Base-by-base conservation (phyloP, 345 rosid genomes). In the Acer negundo region DNA sequence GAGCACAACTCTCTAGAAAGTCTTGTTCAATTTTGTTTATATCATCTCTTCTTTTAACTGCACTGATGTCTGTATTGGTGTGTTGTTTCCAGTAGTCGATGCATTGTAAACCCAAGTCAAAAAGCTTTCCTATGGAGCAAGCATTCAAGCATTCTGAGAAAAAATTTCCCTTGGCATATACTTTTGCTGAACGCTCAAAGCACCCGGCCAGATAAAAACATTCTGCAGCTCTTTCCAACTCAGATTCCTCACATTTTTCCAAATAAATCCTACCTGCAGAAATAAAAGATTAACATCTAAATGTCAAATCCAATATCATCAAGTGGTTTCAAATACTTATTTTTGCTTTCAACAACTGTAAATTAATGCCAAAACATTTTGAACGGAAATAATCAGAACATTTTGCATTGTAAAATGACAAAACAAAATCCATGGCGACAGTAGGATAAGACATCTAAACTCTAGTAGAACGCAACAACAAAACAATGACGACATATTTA, bases 201-300 rank as follows among this genome's bases (percentile, higher is more conserved):
- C 44, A 7, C 67, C 78, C 75, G 6, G 89, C 86, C n/a, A 77
- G 85, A 74, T 23, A 24, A 67, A 87, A 84, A 67, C 89, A 84
- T 12, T 82, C 85, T 19, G 86, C 91, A 17, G 89, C 91, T 75
- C 69, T 84, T 70, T 72, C 81, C 38, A 75, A 40, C 6, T 74
- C 67, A 44, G 79, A 66, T 24, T 69, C 10, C 47, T 44, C 10
- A 44, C 47, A 35, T 42, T 67, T 46, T 69, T 84, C 84, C 80
- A 83, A 61, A 80, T 82, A 88, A 22, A 84, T 76, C 42, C 63
- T 72, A 35, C 89, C 91, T 88, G 82, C 73, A 78, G 38, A 13
- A 16, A n/a, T 15, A 61, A 56, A 56, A 55, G 6, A 38, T 38
- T 73, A 7, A 40, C 58, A 20, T 10, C 0, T 17, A 15, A 28